Conservation (phyloP, 2,329 filamentous ascomycete genomes). For the Ascochyta fabae region DNA sequence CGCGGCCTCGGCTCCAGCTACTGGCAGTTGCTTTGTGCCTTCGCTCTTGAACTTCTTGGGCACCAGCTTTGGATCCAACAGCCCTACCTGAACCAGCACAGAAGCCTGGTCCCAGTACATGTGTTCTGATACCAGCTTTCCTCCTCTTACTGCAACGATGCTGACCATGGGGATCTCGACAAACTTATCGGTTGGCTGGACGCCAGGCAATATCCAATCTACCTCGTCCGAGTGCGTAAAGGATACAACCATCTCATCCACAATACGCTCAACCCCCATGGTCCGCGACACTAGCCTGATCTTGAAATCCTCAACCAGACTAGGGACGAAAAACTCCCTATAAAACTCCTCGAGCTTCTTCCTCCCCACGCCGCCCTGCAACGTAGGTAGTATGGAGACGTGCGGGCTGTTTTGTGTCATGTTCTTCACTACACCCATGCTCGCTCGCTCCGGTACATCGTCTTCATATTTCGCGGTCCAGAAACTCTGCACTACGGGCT, state of each 20-base stretch:
- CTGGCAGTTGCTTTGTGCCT: slow-evolving; percentile 51
- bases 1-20: slow-evolving; percentile 51
- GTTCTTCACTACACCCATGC: slow-evolving; percentile 37
- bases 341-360: slow-evolving; percentile 60
- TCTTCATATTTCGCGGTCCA: slow-evolving; percentile 45
- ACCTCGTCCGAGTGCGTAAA: slow-evolving; percentile 64
- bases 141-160: slow-evolving; percentile 61
- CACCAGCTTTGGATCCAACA: slow-evolving; percentile 62
- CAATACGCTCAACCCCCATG: slow-evolving; percentile 62
- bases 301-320: slow-evolving; percentile 60
- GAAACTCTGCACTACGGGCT: slow-evolving; percentile 42
- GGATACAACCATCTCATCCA: slow-evolving; percentile 63
- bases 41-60: slow-evolving; percentile 50
- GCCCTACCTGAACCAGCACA: slow-evolving; percentile 62
- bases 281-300: slow-evolving; percentile 63
- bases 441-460: slow-evolving; percentile 39
- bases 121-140: slow-evolving; percentile 62
- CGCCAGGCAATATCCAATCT: slow-evolving; percentile 64
- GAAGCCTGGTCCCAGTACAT: slow-evolving; percentile 67
- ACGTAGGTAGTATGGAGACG: slow-evolving; percentile 50
- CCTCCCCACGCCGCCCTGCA: slow-evolving; percentile 53
- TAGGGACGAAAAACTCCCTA: slow-evolving; percentile 61
- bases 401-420: slow-evolving; percentile 46
- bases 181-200: slow-evolving; percentile 61
- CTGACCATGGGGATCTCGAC: slow-evolving; percentile 64